These are phyloP conservation scores for Rhizopus sp. DNA, from an alignment of 371 early-diverging fungal species.

Conservation along the genomic window DNA sequence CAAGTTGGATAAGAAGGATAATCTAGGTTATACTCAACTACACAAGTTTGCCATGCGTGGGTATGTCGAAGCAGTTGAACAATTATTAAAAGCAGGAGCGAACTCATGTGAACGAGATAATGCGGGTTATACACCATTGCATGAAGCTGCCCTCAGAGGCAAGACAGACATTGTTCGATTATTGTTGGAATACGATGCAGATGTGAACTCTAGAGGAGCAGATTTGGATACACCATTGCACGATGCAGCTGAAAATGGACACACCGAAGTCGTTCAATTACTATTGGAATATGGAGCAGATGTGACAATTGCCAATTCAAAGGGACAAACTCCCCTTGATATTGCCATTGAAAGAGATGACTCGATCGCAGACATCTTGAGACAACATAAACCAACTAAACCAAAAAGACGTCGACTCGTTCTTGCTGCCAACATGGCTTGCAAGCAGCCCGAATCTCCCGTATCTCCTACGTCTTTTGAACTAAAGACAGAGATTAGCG, in stretches of 20 bases:
- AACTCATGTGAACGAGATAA: slow-evolving; percentile 73
- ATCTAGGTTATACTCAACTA: slow-evolving; percentile 59
- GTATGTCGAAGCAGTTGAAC: slow-evolving; percentile 53
- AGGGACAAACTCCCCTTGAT: slow-evolving; percentile 57
- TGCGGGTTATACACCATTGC: slow-evolving; percentile 78
- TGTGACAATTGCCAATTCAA: slow-evolving; percentile 47
- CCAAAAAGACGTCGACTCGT: slow-evolving; percentile 36
- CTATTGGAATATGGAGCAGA: slow-evolving; percentile 52
- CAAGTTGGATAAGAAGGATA: slow-evolving; percentile 52
- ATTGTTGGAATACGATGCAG: slow-evolving; percentile 73
- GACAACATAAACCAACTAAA: slow-evolving; percentile 13
- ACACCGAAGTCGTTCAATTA: slow-evolving; percentile 38
- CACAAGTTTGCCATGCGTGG: slow-evolving; percentile 59
- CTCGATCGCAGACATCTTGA: slow-evolving; percentile 32
- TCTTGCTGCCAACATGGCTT: slow-evolving; percentile 16
- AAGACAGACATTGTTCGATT: slow-evolving; percentile 60
- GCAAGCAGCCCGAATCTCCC: slow-evolving; percentile 20
- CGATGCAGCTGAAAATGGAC: slow-evolving; percentile 78
- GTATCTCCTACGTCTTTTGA: slow-evolving; percentile 16
- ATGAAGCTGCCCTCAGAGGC: slow-evolving; percentile 77
- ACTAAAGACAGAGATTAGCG: neutral
- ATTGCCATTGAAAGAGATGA: slow-evolving; percentile 52
- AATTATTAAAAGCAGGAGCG: slow-evolving; percentile 70
- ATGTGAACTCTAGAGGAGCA: slow-evolving; percentile 69
- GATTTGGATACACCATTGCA: slow-evolving; percentile 81